phyloP scores from a whole-genome alignment of 23 red algal genomes.

The Chondrus crispus region DNA sequence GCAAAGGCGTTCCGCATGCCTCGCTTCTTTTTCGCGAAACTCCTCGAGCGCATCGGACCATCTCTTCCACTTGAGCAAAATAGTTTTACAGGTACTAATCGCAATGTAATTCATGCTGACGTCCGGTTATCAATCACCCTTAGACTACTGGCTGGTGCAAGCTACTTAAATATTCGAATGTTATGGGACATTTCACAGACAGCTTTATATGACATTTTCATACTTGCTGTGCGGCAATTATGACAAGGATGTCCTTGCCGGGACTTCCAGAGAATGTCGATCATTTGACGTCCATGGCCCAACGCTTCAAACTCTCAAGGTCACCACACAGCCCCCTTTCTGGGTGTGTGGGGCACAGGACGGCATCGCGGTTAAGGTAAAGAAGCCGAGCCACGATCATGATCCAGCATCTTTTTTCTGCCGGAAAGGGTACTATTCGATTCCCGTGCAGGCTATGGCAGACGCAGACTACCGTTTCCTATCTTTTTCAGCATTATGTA shows the following conservation, averaged over 20 bases:
- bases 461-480: not conserved
- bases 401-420: not conserved
- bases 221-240: not conserved
- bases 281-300: not conserved
- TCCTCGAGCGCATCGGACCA: too few species aligned
- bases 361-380: not conserved
- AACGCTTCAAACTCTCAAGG: not conserved
- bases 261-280: not conserved
- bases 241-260: not conserved
- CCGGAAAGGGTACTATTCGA: conserved; percentile 5
- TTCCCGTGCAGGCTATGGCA: not conserved
- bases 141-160: not conserved
- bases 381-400: not conserved
- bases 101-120: not conserved
- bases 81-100: too few species aligned
- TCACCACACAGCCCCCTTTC: not conserved
- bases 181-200: not conserved
- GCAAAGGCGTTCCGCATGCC: too few species aligned
- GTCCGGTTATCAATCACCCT: not conserved
- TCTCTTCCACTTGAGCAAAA: too few species aligned
- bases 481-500: not conserved
- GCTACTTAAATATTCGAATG: not conserved
- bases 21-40: too few species aligned
- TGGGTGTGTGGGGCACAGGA: not conserved
- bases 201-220: not conserved